Conservation (phyloP, 2,329 filamentous ascomycete species). For the Pseudogymnoascus sp. region DNA sequence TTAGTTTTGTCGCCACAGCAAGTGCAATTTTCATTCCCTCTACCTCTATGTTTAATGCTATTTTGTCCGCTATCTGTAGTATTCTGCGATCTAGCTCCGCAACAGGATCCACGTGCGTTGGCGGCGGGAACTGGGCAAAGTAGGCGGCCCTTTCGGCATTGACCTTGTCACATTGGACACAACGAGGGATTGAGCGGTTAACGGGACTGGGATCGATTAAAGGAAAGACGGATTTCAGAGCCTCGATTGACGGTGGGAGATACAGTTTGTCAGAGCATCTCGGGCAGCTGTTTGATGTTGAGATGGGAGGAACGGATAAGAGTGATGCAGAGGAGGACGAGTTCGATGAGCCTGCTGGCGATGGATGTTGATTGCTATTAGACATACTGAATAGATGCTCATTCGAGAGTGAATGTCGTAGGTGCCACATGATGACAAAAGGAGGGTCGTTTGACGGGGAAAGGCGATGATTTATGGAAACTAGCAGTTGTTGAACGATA, state of each 20-base stretch:
- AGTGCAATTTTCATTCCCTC: neutral
- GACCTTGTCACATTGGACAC: neutral
- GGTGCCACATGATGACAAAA: neutral
- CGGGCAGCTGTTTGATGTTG: neutral
- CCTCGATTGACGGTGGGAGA: neutral
- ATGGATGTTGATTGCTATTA: neutral
- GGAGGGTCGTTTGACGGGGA: neutral
- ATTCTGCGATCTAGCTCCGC: neutral
- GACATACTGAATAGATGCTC: neutral
- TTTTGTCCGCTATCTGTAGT: neutral
- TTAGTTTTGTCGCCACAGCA: neutral
- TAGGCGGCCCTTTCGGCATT: neutral
- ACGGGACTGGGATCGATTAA: neutral
- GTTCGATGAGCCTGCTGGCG: neutral
- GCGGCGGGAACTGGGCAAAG: neutral
- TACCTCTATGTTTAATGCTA: neutral
- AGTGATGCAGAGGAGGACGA: neutral
- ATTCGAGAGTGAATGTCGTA: neutral
- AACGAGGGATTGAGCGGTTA: neutral
- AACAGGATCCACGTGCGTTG: neutral
- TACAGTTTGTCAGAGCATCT: conserved; percentile 1
- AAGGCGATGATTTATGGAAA: neutral
- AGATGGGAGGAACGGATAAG: neutral
- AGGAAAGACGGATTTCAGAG: neutral
- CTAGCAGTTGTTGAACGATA: neutral